Evolutionary conservation across 73 alveolate genomes (phyloP), one percentile per base, ranked within the genome.

Genomic region (Diophrys appendiculata): DNA sequence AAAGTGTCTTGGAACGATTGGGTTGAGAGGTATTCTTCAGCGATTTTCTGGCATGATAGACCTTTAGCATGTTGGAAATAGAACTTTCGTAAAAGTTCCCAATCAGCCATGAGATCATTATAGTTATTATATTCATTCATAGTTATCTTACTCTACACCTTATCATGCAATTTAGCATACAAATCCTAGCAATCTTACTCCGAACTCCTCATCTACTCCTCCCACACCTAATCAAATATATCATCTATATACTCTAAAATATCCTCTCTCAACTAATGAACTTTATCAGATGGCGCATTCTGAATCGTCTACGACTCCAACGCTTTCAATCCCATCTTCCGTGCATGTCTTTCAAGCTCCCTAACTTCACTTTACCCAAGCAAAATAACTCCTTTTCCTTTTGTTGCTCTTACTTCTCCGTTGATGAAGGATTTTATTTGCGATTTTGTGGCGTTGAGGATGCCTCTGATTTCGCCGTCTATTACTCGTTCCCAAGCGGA

Each of bases 401-500:
- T 67, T 29, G 53, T 22, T 3, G 33, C 73, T 22, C 43, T 35
- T 32, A 68, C 27, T 18, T 83, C 83, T 29, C 69, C 29, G 18
- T 76, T 24, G 23, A 54, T 55, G 22, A 70, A 78, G 18, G 54
- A 23, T 53, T 77, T 73, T 1, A 28, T 29, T 0, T 78, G 69
- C 65, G 8, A 33, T 27, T 1, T 29, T 30, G 56, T 0, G 33
- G 5, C 2, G 52, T 73, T 72, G 22, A 60, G 52, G 0, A 74
- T 80, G 30, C 81, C 60, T 52, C 78, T 33, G 0, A 84, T 28
- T 83, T 96, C 97, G 2, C 90, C 85, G 34, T 93, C 97, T 34
- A 96, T 69, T 0, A 95, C 97, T 26, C 96, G 82, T 81, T 96
- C 97, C 99, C 99, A 96, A 31, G 97, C 95, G 71, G 97, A 89